Evolutionary conservation across 2,329 filamentous ascomycete genomes (phyloP), one percentile per base, ranked within the genome.

Genomic region (Xylariaceae sp.): DNA sequence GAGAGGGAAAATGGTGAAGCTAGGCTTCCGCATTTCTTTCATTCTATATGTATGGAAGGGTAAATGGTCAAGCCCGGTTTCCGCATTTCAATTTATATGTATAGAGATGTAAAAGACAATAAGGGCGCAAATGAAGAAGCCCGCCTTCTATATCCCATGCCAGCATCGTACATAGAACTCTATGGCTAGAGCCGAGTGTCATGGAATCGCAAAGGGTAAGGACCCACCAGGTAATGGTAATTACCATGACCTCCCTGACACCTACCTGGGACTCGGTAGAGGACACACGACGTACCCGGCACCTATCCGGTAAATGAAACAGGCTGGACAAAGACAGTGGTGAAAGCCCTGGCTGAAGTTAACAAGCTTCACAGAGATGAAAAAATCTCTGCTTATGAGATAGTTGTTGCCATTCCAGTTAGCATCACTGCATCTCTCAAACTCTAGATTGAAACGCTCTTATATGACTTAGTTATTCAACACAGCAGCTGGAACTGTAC

Each of bases 301-400:
- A 89, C n/a, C n/a, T n/a, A n/a, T n/a, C n/a, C n/a, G n/a, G n/a
- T n/a, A 84, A 67, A 83, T 85, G 58, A 78, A 83, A 54, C 88
- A 83, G 63, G 80, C 79, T 0, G 74, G 76, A 5, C 84, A 90
- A 64, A 90, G 87, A 66, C 81, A 86, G 63, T 77, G 78, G 2
- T 83, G 82, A 9, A 82, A 83, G 87, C 89, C 6, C 74, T 92
- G 18, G 84, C 84, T 2, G 85, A 89, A 63, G 88, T 86, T 49
- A 93, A 93, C 73, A 90, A 88, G 67, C 74, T 87, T 8, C 84
- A 85, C 55, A 85, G 83, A 0, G 86, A 91, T 73, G 91, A 90
- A 74, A 90, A 89, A 65, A 76, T 86, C 0, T 88, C 88, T 0
- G 83, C 85, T 0, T 81, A 81, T 0, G 89, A 94, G 71, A 93